Base-by-base conservation (phyloP, 371 early-diverging fungal species). In the Mucor lusitanicus region DNA sequence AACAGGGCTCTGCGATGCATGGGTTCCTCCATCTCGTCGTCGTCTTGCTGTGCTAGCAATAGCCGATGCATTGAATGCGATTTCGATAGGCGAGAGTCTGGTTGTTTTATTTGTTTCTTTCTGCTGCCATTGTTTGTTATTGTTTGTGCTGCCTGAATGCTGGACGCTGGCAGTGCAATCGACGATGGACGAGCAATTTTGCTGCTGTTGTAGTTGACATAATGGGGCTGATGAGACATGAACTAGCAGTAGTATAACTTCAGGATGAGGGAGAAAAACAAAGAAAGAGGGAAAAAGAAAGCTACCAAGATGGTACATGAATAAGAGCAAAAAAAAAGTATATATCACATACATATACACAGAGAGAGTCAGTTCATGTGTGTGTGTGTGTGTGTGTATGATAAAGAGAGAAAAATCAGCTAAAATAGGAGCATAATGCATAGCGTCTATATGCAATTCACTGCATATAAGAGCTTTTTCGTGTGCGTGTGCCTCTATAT, bases 141-240 rank as follows among this genome's bases (percentile, higher is more conserved):
- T 58, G 59, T 30, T 35, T 13, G 40, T 40, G 66, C 39, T 27
- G 50, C 30, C 27, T 48, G 48, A 19, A 25, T 13, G 1, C 28
- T 39, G n/a, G 53, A 48, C 5, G 39, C 37, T 12, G 62, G 62
- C 2, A 27, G 17, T 23, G 17, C 53, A 28, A 64, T 60, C 19
- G 69, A 68, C 17, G 42, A 32, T 19, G 69, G 69, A 11, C 69
- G 64, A 55, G 69, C 69, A 42, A 69, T 69, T 64, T 50, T 57
- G 54, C 64, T 69, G 19, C 56, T 40, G 39, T 40, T 48, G n/a
- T n/a, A n/a, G 19, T 30, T 55, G 35, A 35, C 9, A 23, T 42
- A 42, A 42, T 42, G 42, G n/a, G 15, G 40, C 9, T 9, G 11
- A 40, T 40, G 40, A 40, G 9, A 40, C n/a, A n/a, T n/a, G n/a